These are phyloP conservation scores for Candida ovalis DNA, from an alignment of 805 yeast species.

Conservation along the genomic window DNA sequence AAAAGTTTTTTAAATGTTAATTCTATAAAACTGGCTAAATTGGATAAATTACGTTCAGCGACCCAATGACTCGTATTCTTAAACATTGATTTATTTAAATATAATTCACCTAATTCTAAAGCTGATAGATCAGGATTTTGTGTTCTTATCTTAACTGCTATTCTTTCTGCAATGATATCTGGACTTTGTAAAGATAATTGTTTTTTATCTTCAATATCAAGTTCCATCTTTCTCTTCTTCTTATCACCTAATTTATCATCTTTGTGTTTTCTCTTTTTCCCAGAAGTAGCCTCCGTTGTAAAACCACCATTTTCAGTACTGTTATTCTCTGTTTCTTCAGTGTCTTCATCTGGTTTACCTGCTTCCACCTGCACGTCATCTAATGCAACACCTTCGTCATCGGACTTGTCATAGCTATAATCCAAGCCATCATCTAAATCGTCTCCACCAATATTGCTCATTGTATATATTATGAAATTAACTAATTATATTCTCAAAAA, in stretches of 20 bases:
- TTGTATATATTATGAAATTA: neutral
- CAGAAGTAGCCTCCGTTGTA: constrained; percentile 5
- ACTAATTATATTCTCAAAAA: neutral
- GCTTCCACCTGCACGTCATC: constrained; percentile 26
- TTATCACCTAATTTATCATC: constrained; percentile 52
- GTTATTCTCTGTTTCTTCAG: too few relatives aligned
- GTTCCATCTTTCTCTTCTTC: constrained; percentile 64
- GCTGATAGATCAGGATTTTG: constrained; percentile 66
- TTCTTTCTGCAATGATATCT: constrained; percentile 60
- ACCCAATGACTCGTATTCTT: constrained; percentile 59
- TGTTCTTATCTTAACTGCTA: constrained; percentile 58
- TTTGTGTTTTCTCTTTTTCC: constrained; percentile 27
- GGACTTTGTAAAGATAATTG: constrained; percentile 51
- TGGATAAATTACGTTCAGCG: constrained; percentile 49
- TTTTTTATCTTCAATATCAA: constrained; percentile 56
- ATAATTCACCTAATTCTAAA: constrained; percentile 67
- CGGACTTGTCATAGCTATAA: constrained; percentile 37
- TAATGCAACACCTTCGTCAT: constrained; percentile 36
- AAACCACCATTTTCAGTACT: neutral
- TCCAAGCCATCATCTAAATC: constrained; percentile 78
- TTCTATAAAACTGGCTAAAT: constrained; percentile 52
- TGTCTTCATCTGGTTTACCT: neutral
- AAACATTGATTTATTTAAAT: constrained; percentile 50
- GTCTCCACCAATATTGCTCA: constrained; percentile 42
- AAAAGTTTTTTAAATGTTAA: constrained; percentile 45